Evolutionary conservation across 352 stramenopile genomes (phyloP).

Genomic region (Globisporangium megalacanthum): DNA sequence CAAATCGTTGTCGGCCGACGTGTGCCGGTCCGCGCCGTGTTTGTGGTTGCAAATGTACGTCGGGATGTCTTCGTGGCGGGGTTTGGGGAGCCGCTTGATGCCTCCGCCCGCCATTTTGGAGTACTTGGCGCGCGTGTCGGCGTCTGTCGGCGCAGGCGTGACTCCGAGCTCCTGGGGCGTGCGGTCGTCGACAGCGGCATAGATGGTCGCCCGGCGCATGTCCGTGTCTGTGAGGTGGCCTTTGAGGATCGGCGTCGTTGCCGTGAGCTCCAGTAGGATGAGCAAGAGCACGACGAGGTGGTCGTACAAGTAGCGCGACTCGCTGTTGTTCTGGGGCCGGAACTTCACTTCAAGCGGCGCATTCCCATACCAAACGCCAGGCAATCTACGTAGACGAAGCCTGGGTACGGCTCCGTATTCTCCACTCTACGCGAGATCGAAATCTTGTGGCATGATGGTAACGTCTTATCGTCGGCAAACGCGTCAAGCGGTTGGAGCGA

Average conservation of each 20-base stretch:
- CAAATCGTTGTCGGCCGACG: constrained; percentile 74
- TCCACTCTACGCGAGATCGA: constrained; percentile 58
- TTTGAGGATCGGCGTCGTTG: constrained; percentile 97
- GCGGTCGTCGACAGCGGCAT: constrained; percentile 95
- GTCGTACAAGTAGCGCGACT: constrained; percentile 99
- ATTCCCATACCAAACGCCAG: constrained; percentile 99
- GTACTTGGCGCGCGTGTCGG: constrained; percentile 60
- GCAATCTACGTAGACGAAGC: constrained; percentile 98
- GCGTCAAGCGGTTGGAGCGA: constrained; percentile 34
- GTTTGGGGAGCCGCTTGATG: constrained; percentile 93
- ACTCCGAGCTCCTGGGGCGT: constrained; percentile 76
- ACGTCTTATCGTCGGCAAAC: constrained; percentile 34
- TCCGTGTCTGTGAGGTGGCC: constrained; percentile 91
- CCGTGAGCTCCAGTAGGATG: constrained; percentile 98
- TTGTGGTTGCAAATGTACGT: constrained; percentile 91
- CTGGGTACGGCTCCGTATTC: constrained; percentile 74
- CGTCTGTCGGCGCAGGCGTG: constrained; percentile 28
- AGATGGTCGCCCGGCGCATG: constrained; percentile 96
- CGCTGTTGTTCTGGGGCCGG: constrained; percentile 96
- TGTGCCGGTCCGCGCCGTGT: constrained; percentile 64
- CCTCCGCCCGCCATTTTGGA: constrained; percentile 92
- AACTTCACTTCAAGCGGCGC: constrained; percentile 99
- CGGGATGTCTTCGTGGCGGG: constrained; percentile 88
- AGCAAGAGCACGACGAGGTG: constrained; percentile 98
- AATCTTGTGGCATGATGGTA: constrained; percentile 61